These are phyloP conservation scores for Alternaria sp. DNA, from an alignment of 2,329 filamentous ascomycete genomes.

Conservation along the genomic window DNA sequence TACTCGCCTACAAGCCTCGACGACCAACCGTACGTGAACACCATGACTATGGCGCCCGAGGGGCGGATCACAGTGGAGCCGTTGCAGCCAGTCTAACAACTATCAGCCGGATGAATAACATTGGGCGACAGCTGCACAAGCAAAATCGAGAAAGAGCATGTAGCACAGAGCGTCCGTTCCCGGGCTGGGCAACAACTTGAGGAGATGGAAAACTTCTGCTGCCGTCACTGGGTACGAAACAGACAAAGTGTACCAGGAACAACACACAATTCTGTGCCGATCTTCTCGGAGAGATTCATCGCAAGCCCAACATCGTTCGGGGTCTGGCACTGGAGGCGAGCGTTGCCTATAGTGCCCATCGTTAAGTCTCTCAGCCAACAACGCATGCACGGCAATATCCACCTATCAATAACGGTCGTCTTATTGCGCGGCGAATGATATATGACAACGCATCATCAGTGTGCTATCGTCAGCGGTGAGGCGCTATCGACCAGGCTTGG, in stretches of 20 bases:
- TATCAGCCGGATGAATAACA: not conserved
- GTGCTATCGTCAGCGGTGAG: conserved; percentile 15
- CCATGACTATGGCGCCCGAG: not conserved
- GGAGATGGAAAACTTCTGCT: not conserved
- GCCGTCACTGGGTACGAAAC: not conserved
- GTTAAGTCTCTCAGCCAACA: conserved; percentile 7
- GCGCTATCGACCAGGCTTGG: conserved; percentile 9
- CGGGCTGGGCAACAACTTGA: not conserved
- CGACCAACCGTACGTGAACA: not conserved
- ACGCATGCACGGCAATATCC: conserved; percentile 7
- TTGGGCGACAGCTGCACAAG: not conserved
- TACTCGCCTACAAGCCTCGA: conserved; percentile 1
- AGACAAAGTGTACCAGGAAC: not conserved
- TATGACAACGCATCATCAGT: conserved; percentile 7
- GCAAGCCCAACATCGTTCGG: not conserved
- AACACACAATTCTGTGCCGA: not conserved
- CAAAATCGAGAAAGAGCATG: not conserved
- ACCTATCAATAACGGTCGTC: conserved; percentile 8
- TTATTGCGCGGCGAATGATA: conserved; percentile 15
- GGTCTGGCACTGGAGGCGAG: conserved; percentile 3
- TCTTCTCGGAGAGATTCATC: not conserved
- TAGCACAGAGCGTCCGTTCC: too few relatives aligned
- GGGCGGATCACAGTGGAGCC: conserved; percentile 1
- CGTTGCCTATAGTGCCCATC: conserved; percentile 6
- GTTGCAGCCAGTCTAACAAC: not conserved